Base-by-base conservation (phyloP, 208 protist genomes). In the Acanthamoeba pearcei region DNA sequence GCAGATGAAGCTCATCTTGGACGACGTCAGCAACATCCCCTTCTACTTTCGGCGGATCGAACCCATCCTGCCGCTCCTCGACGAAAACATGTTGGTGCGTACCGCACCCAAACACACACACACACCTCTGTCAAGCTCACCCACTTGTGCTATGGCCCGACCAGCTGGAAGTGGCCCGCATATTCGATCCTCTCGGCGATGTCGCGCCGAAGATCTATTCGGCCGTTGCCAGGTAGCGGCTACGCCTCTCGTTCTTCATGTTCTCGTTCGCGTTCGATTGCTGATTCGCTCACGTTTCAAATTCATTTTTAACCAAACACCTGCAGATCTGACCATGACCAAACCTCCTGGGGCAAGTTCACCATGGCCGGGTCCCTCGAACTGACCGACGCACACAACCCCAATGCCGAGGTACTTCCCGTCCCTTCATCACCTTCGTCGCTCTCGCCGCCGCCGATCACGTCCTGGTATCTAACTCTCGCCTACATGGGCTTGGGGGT, bases 21-120 rank as follows among this genome's bases (percentile, higher is more conserved):
- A 80, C 38, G 72, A 80, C 72, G 72, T 80, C 72, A 80, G 29
- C 72, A 80, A 80, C 19, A 80, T 80, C 22, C 72, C 72, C 38
- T 80, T 80, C 72, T 80, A 80, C 72, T 80, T 80, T 24, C 72
- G 72, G 22, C 32, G 72, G 5, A 80, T 80, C 72, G 72, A 80
- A 35, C 72, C 72, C 72, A 12, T 80, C 72, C 72, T 80, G 15
- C 72, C 29, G 13, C 72, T 80, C 38, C 72, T 80, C 72, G 72
- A 80, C 72, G 72, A 80, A 5, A 42, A 80, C 38, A 80, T 80
- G 72, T 19, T 80, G 35, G 51, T 55, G 51, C 8, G 5, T 12
- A 55, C 5, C 57, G 6, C 15, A 62, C 51, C 8, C 51, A 12
- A 13, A 13, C 51, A 55, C 51, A 12, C 51, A 55, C 51, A 17